A percentile compares a stretch with the other conserved stretches of the same genome.
Evolutionary conservation across 2,329 filamentous ascomycete species (phyloP).

Genomic region (Stachybotrys chlorohalonatus): DNA sequence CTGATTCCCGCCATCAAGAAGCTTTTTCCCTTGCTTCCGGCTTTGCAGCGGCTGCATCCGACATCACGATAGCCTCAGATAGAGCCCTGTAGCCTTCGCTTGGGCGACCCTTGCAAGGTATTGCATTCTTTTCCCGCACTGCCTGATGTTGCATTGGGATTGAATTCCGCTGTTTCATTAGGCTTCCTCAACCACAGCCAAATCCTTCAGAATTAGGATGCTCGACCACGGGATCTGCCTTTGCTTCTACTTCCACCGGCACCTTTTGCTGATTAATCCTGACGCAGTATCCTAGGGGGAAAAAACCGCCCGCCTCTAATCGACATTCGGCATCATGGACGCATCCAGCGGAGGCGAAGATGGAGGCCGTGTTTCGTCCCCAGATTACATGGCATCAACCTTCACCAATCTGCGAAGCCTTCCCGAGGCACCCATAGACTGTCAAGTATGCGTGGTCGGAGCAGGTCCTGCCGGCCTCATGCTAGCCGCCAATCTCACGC

Average conservation of each 20-base stretch:
- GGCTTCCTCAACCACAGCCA: background rate
- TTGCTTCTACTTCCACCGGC: background rate
- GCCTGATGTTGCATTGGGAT: background rate
- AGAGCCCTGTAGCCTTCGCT: background rate
- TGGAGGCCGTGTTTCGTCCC: constrained; percentile 9
- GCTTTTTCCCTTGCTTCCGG: background rate
- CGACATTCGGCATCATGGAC: background rate
- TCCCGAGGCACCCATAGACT: constrained; percentile 34
- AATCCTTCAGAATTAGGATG: background rate
- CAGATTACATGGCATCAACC: constrained; percentile 30
- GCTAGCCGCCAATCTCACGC: constrained; percentile 45
- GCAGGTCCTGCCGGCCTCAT: constrained; percentile 49
- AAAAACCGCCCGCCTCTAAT: background rate
- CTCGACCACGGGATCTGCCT: no score
- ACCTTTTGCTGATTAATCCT: background rate
- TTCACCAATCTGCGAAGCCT: constrained; percentile 40
- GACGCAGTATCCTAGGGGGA: background rate
- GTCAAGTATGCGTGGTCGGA: constrained; percentile 43
- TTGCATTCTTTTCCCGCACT: background rate
- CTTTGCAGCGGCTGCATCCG: background rate
- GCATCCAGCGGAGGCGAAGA: background rate
- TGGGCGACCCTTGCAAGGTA: background rate
- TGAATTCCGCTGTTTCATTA: background rate
- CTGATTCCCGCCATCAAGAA: background rate
- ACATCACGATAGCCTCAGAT: background rate